Evolutionary conservation across 306 rosid species (phyloP).

Genomic region (Benincasa hispida): DNA sequence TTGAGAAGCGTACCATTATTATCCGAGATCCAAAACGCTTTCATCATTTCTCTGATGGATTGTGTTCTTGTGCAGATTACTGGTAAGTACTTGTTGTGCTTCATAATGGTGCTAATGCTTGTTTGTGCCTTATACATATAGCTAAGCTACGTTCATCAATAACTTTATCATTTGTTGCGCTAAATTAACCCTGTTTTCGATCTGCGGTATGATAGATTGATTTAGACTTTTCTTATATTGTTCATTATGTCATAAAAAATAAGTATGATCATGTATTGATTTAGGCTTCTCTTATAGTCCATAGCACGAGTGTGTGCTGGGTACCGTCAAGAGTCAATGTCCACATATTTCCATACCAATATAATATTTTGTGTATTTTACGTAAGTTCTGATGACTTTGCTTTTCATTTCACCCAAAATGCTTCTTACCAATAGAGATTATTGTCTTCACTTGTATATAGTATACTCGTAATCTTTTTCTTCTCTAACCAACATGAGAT

Average conservation of each 20-base stretch:
- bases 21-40: conserved; percentile 67
- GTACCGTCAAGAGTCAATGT: too few species aligned
- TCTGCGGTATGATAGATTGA: not conserved
- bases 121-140: not conserved
- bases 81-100: conserved; percentile 26
- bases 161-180: not conserved
- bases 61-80: conserved; percentile 63
- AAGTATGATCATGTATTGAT: not conserved
- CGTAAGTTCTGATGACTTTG: too few species aligned
- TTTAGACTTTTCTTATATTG: not conserved
- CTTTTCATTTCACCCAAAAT: too few species aligned
- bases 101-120: not conserved
- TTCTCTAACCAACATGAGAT: too few species aligned
- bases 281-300: too few species aligned
- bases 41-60: conserved; percentile 53
- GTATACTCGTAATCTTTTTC: too few species aligned
- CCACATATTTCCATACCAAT: too few species aligned
- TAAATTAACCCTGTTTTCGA: not conserved
- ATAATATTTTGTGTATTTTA: too few species aligned
- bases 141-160: not conserved
- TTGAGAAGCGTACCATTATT: conserved; percentile 43
- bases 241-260: not conserved
- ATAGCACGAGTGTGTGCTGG: too few species aligned
- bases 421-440: too few species aligned
- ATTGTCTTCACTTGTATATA: too few species aligned